These are phyloP conservation scores for Echites panduratus DNA, from an alignment of 257 asterid genomes.

Conservation along the genomic window DNA sequence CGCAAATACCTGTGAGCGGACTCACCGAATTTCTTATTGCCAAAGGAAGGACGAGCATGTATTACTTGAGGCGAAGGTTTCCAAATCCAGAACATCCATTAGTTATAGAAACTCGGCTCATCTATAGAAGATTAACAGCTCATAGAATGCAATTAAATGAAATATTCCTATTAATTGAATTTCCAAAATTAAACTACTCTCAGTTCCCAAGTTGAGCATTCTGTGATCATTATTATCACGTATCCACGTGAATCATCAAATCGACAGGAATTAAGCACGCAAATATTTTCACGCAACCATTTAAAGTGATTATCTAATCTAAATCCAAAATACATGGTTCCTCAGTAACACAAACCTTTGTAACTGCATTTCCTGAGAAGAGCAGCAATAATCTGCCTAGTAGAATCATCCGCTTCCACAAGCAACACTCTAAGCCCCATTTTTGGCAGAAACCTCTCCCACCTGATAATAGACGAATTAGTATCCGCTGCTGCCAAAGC, in stretches of 20 bases:
- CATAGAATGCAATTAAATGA: background rate
- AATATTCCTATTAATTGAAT: background rate
- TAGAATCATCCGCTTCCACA: slow-evolving; percentile 94
- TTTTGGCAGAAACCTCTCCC: slow-evolving; percentile 84
- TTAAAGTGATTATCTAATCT: background rate
- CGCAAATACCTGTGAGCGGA: background rate
- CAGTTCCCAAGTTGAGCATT: background rate
- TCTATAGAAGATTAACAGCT: background rate
- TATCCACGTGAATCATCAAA: background rate
- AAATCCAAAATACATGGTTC: background rate
- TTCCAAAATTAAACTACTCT: background rate
- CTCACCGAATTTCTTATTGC: background rate
- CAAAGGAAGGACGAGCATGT: background rate
- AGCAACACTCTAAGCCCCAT: slow-evolving; percentile 72
- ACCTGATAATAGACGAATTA: slow-evolving; percentile 35
- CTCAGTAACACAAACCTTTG: slow-evolving; percentile 46
- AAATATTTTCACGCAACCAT: background rate
- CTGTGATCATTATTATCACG: background rate
- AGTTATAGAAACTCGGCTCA: background rate
- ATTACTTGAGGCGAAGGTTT: background rate
- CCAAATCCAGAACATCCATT: background rate
- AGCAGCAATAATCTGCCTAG: slow-evolving; percentile 87
- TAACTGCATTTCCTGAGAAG: slow-evolving; percentile 96
- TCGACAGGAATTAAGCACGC: background rate
- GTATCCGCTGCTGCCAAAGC: slow-evolving; percentile 18